These are phyloP conservation scores for Conringia planisiliqua DNA, from an alignment of 345 rosid genomes.

Conservation along the genomic window DNA sequence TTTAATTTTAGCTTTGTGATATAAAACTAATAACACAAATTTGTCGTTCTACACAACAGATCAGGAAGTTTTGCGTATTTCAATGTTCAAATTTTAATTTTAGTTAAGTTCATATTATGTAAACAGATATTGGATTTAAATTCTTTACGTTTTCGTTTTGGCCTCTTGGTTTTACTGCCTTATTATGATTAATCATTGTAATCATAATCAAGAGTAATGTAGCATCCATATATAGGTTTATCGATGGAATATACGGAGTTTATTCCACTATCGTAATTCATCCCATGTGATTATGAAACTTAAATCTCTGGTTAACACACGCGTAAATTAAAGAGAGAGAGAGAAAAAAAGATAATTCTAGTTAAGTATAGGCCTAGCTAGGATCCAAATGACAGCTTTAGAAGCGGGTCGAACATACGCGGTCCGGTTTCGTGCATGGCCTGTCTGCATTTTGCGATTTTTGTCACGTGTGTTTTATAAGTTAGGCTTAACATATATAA, in stretches of 20 bases:
- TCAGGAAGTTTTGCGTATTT: not conserved
- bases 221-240: constrained; percentile 1
- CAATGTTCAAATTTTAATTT: not conserved
- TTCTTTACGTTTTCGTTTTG: constrained; percentile 10
- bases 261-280: not conserved
- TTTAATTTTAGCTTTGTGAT: not conserved
- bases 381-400: constrained; percentile 26
- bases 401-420: constrained; percentile 25
- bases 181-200: not conserved
- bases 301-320: not conserved
- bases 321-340: not conserved
- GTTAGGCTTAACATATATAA: not conserved
- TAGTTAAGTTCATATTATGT: not conserved
- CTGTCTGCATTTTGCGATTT: constrained; percentile 11
- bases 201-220: not conserved
- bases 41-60: not conserved
- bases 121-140: not conserved
- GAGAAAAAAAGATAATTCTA: not conserved
- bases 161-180: not conserved
- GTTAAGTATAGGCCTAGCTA: constrained; percentile 5
- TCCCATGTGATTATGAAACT: not conserved
- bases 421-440: constrained; percentile 28
- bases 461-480: constrained; percentile 20
- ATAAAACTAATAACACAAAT: not conserved
- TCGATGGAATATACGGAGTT: constrained; percentile 7